These are phyloP conservation scores for Komagataella phaffii DNA, from an alignment of 805 yeast species.

Conservation along the genomic window DNA sequence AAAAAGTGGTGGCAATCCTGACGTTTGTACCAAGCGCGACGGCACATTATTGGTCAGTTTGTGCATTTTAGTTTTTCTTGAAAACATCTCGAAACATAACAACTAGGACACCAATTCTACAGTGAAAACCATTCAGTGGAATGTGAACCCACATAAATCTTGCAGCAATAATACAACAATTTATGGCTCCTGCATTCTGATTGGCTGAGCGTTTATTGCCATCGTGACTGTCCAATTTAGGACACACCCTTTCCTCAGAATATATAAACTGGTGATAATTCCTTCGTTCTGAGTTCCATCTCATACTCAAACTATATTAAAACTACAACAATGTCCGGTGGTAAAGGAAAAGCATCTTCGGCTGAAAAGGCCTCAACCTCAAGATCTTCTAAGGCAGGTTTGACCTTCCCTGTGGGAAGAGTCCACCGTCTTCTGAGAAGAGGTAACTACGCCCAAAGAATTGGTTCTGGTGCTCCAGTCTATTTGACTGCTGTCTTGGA, in stretches of 20 bases:
- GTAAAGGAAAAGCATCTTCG: conserved; percentile 90
- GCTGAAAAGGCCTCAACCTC: conserved; percentile 93
- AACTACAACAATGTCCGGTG: conserved; percentile 37
- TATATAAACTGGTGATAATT: conserved; percentile 1
- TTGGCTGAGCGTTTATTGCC: neutral
- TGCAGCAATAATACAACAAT: neutral
- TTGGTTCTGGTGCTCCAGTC: conserved; percentile 99
- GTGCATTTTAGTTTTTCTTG: neutral
- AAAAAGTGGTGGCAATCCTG: conserved; percentile 7
- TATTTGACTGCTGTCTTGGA: conserved; percentile 94
- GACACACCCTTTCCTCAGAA: neutral
- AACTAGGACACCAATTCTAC: neutral
- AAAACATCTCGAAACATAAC: neutral
- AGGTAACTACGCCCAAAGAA: conserved; percentile 97
- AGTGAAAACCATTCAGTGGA: neutral
- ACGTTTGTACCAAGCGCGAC: conserved; percentile 8
- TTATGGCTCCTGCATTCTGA: neutral
- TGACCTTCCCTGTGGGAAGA: conserved; percentile 99
- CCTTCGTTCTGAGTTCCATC: neutral
- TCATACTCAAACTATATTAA: conserved; percentile 1
- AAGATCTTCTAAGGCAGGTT: conserved; percentile 97
- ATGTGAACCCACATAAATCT: conserved; percentile 3
- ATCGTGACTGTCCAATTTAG: neutral
- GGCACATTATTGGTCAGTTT: conserved; percentile 5
- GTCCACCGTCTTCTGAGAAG: conserved; percentile 93